Base-by-base conservation (phyloP, 75 land plant species). In the Chamaecyparis obtusa region DNA sequence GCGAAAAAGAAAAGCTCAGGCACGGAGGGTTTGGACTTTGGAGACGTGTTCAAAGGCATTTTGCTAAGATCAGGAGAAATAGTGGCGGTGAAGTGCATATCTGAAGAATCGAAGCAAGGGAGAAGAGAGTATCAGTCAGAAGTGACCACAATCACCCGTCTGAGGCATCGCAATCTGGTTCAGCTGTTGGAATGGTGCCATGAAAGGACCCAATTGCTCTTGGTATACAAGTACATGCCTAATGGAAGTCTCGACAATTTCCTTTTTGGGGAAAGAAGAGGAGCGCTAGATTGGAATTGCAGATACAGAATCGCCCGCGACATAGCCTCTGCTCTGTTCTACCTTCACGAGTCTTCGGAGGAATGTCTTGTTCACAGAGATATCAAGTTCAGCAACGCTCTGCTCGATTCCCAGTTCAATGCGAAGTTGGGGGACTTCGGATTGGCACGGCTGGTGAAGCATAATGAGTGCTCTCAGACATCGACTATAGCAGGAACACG, bases 291-390 rank as follows among this genome's bases (percentile, higher is more conserved):
- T 10, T 95, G 99, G 97, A 86, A 51, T n/a, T 83, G 89, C n/a
- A 80, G 97, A 17, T 96, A 94, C 89, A 92, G 86, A 85, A 94
- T 96, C n/a, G 87, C 94, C 81, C 90, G 86, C 39, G 94, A 94
- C 0, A 89, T 97, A 1, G 95, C 97, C 56, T 92, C 92, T n/a
- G 99, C 97, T 1, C 67, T 97, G 60, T 90, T 89, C 54, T 97
- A 94, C 55, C 89, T 97, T 17, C 99, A 97, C 84, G 96, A 94
- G 84, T 96, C 94, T 67, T 97, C 96, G 95, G 95, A 97, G 64
- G 98, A 96, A 83, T 93, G 93, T 67, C 94, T 97, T 14, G 90
- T 95, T 74, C 96, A 95, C 90, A 87, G 87, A 69, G 91, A 92
- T 82, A 90, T 95, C 27, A 95, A 95, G 77, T 93, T 95, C 5